A percentile compares a stretch with the other conserved stretches of the same genome.
Conservation (phyloP, 352 stramenopile species). For the Pythium rishiriense region DNA sequence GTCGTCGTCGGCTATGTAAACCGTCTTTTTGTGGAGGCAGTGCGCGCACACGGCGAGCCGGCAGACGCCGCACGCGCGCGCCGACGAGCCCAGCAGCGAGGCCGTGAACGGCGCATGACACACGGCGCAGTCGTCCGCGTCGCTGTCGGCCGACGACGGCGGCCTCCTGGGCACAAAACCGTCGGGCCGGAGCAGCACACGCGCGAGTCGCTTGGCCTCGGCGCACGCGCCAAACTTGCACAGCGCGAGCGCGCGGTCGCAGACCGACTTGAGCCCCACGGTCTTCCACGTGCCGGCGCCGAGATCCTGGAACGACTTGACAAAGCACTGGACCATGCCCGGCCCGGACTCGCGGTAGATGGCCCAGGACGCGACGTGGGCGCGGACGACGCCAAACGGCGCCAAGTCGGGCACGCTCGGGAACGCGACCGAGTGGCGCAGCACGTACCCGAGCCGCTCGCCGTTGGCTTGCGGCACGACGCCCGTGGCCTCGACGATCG, state of each 20-base stretch:
- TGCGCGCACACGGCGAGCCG: constrained; percentile 11
- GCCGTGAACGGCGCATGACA: constrained; percentile 7
- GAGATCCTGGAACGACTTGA: constrained; percentile 29
- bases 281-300: constrained; percentile 10
- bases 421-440: constrained; percentile 22
- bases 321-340: constrained; percentile 26
- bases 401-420: constrained; percentile 7
- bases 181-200: not conserved
- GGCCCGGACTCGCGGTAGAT: constrained; percentile 22
- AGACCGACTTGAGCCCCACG: constrained; percentile 7
- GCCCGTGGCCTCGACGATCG: constrained; percentile 16
- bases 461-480: constrained; percentile 2
- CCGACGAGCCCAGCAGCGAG: constrained; percentile 11
- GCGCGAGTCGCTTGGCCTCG: constrained; percentile 17
- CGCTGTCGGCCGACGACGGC: no score
- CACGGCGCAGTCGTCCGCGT: constrained; percentile 18
- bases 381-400: constrained; percentile 12
- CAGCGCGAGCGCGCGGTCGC: constrained; percentile 13
- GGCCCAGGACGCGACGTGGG: constrained; percentile 18
- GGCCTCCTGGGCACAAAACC: no score
- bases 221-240: constrained; percentile 10
- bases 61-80: constrained; percentile 15
- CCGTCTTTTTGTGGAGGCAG: constrained; percentile 18
- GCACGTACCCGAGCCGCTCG: constrained; percentile 23
- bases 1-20: constrained; percentile 10